Evolutionary conservation across 2,329 filamentous ascomycete genomes (phyloP), one percentile per base, ranked within the genome.

Genomic region (Aspergillus intermedius): DNA sequence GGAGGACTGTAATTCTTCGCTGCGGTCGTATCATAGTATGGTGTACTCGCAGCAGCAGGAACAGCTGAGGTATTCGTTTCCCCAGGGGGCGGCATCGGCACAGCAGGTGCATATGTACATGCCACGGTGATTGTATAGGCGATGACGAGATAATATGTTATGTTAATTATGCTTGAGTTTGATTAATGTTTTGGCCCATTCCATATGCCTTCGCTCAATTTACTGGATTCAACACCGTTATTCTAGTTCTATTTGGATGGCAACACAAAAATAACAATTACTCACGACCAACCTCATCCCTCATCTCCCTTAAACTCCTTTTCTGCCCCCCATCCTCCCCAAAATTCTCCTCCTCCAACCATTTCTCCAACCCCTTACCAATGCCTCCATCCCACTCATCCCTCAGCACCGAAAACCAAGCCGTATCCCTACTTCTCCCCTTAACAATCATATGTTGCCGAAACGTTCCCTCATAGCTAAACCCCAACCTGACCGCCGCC

Each of bases 371-470:
- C 0, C 51, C 54, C 72, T 77, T 1, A 71, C 66, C 75, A 79
- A 82, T 40, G 82, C 80, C 25, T 10, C 10, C 25, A 2, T 71
- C 69, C 82, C 82, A 86, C 49, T 86, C 83, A 0, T 74, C 73
- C 44, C 80, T 75, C 1, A 79, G 57, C 6, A 85, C 77, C 19
- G 79, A 77, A 48, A 75, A 80, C 79, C 80, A 86, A 3, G 76
- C 73, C 0, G 81, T 81, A 58, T 86, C 82, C 40, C 83, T 67
- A 46, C 68, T 74, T 19, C 73, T 66, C 0, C 80, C 81, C 54
- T 79, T 81, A 6, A 77, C 57, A 25, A 85, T 70, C 74, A 83
- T 74, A 59, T 86, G 81, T 52, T 82, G 78, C 46, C 81, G 71
- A 52, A 84, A 84, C 0, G 75, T 57, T 0, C 83, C 83, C 60